Evolutionary conservation across 805 yeast species (phyloP).

Genomic region (Metschnikowia arizonensis): DNA sequence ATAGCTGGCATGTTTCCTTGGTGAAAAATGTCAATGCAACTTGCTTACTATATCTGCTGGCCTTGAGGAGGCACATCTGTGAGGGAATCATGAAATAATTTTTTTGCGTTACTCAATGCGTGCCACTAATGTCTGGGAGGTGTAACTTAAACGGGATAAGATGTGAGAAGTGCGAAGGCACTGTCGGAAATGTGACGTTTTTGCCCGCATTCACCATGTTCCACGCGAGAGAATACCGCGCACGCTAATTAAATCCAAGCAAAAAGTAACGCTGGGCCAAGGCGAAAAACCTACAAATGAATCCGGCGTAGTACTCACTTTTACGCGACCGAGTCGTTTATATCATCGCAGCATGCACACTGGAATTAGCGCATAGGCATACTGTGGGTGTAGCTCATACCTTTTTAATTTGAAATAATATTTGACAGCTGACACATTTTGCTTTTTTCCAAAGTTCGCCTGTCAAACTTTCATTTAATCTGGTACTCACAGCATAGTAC

Average conservation of each 20-base stretch:
- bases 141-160: not conserved
- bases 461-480: not conserved
- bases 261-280: not conserved
- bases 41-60: constrained; percentile 5
- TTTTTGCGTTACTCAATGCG: not conserved
- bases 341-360: constrained; percentile 1
- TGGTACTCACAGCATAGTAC: not conserved
- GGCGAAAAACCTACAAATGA: not conserved
- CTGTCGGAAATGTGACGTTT: not conserved
- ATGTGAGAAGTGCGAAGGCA: not conserved
- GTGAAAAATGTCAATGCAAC: constrained; percentile 54
- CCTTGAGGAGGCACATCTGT: constrained; percentile 3
- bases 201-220: not conserved
- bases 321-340: not conserved
- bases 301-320: not conserved
- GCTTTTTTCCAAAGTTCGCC: not conserved
- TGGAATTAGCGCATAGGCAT: not conserved
- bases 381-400: not conserved
- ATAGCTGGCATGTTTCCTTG: constrained; percentile 64
- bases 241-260: not conserved
- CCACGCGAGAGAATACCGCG: not conserved
- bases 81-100: constrained; percentile 5
- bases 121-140: not conserved
- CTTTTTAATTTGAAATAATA: not conserved
- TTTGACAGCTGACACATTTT: not conserved